Conservation (phyloP, 306 rosid species). For the Cicer cuneatum region DNA sequence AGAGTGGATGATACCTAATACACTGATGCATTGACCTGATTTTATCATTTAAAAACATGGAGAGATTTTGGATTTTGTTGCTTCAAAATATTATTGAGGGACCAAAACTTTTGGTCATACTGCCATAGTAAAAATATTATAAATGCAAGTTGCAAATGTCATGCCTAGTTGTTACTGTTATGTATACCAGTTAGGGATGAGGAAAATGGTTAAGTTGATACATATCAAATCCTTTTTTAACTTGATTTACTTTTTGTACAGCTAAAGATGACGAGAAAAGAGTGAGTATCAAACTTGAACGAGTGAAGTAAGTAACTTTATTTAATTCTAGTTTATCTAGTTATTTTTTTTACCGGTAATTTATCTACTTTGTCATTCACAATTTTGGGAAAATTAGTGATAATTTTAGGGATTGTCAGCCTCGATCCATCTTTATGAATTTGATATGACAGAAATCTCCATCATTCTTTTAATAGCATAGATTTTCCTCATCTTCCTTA, state of each 20-base stretch:
- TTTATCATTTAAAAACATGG: neutral
- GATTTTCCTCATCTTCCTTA: slow-evolving; percentile 38
- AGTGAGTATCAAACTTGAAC: slow-evolving; percentile 76
- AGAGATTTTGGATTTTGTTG: neutral
- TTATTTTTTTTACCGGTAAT: neutral
- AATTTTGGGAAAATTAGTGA: neutral
- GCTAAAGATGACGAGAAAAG: slow-evolving; percentile 77
- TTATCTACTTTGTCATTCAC: neutral
- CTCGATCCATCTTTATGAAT: slow-evolving; percentile 14
- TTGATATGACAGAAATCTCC: slow-evolving; percentile 29
- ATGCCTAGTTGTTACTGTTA: slow-evolving; percentile 4
- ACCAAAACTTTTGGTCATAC: neutral
- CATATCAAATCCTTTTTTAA: slow-evolving; percentile 33
- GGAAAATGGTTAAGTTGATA: slow-evolving; percentile 32
- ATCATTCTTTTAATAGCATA: neutral
- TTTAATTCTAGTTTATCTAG: slow-evolving; percentile 8
- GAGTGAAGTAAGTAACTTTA: slow-evolving; percentile 74
- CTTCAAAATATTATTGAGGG: neutral
- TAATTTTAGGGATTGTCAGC: neutral
- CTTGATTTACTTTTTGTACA: slow-evolving; percentile 50
- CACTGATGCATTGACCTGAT: neutral
- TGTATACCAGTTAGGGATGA: slow-evolving; percentile 8
- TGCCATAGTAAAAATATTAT: slow-evolving; percentile 1
- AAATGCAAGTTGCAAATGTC: neutral
- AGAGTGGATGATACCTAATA: neutral